Base-by-base conservation (phyloP, 257 asterid species). In the Thymus quinquecostatus region DNA sequence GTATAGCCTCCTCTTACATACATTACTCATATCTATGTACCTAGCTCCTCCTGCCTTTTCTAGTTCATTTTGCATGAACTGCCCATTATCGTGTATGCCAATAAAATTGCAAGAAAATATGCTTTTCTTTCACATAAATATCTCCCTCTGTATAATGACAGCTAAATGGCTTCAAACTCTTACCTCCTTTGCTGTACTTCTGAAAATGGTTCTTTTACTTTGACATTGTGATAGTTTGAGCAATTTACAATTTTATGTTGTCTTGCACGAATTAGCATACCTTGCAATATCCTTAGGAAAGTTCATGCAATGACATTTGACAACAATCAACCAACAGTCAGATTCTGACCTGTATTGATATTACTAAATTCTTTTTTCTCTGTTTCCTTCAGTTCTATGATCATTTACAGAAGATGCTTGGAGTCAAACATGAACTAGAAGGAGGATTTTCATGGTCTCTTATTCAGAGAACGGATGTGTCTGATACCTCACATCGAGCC, bases 401-500 rank as follows among this genome's bases (percentile, higher is more conserved):
- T 74, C 91, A 79, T 77, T 64, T 92, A 54, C 92, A 88, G 82
- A 92, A 88, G 85, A 84, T 86, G 79, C 84, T 88, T 79, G 98
- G 98, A 63, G 85, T 88, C 77, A 92, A 88, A 80, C 92, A 84
- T 79, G 98, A 92, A 76, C 76, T 92, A 79, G 96, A 88, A 62
- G 87, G 85, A 36, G 98, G 96, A 70, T 89, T 78, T 78, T 80
- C 96, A 30, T 92, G 98, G 98, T 89, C 98, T 81, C 83, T 92
- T 60, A 70, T 89, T 77, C 98, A 88, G 72, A 81, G 89, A 80
- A 76, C 90, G 29, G 88, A 88, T 78, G 79, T 89, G 45, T 84
- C 88, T 69, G 96, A 92, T 78, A 60, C 85, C 27, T 69, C 83
- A 36, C 85, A 83, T 70, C 87, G 85, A 74, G 81, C 81, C 40